Evolutionary conservation across 805 yeast genomes (phyloP).

Genomic region (Wickerhamomyces rabaulensis): DNA sequence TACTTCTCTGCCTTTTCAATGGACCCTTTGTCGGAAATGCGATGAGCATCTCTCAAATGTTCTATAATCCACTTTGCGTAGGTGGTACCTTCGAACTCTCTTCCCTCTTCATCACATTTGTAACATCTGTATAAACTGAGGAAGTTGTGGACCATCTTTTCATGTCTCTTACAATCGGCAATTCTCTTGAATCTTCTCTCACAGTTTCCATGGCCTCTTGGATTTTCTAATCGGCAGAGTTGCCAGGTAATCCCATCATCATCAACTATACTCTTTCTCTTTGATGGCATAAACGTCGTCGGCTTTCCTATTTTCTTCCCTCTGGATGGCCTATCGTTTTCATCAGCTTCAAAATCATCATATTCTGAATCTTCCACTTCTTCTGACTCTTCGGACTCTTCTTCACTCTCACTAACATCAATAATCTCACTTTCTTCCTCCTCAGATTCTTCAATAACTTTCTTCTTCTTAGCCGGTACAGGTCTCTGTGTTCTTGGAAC

Average conservation of each 20-base stretch:
- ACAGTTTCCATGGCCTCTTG: neutral
- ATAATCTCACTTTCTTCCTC: neutral
- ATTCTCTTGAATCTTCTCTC: neutral
- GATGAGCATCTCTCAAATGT: neutral
- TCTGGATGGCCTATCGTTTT: too few species aligned
- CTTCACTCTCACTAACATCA: neutral
- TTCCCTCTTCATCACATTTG: neutral
- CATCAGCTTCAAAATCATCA: neutral
- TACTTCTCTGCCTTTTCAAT: neutral
- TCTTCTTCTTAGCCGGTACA: too few species aligned
- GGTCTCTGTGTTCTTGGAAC: neutral
- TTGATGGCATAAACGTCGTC: neutral
- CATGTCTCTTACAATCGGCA: neutral
- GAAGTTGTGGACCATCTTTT: neutral
- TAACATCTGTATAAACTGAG: neutral
- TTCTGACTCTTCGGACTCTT: neutral
- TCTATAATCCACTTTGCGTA: neutral
- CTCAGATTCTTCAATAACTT: too few species aligned
- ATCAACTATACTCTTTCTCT: neutral
- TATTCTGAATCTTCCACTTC: too few species aligned
- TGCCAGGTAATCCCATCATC: neutral
- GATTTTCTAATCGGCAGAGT: neutral
- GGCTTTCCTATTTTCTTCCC: neutral
- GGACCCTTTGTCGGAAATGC: neutral
- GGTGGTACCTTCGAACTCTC: neutral